Base-by-base conservation (phyloP, 768 basidiomycete genomes). In the Lentinula sp. region DNA sequence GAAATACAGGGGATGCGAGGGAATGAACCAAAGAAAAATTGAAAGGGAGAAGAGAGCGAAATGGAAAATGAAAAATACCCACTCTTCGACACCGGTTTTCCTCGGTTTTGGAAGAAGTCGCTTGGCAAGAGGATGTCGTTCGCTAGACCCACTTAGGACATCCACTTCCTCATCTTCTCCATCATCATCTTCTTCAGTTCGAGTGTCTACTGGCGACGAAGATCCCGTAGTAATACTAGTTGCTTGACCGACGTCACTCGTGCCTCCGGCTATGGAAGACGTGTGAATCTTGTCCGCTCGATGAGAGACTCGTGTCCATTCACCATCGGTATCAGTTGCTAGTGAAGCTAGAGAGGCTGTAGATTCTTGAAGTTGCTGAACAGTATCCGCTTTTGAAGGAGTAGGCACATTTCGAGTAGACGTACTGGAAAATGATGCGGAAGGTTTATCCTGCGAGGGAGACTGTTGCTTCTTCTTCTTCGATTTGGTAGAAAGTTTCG, bases 11-110 rank as follows among this genome's bases (percentile, higher is more conserved):
- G 20, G 20, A 20, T 9, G 16, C 28, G n/a, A 33, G 12, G 56
- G 0, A 57, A 6, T 28, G 20, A 42, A 45, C 13, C 7, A 4
- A n/a, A 18, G 33, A 32, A 28, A 20, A 1, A 28, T 39, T 45
- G 10, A 42, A 28, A 42, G 36, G 39, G 18, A 36, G 41, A 23
- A 49, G 61, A 16, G 48, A 39, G 48, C 41, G 37, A 18, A 33
- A 10, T 56, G 51, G 43, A 9, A 35, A 45, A 37, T 35, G 39
- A n/a, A 64, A 1, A 7, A 28, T 53, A 80, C 84, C 61, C 69
- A 88, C 91, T 88, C 88, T 56, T 90, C 88, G 32, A 88, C 83
- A 13, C 75, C 81, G 3, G 88, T 88, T 67, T 85, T 85, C 58
- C 79, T 75, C 18, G 86, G 79, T 65, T 84, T 88, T 13, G 87